phyloP scores from a whole-genome alignment of 345 rosid species.

The Carallia pectinifolia region DNA sequence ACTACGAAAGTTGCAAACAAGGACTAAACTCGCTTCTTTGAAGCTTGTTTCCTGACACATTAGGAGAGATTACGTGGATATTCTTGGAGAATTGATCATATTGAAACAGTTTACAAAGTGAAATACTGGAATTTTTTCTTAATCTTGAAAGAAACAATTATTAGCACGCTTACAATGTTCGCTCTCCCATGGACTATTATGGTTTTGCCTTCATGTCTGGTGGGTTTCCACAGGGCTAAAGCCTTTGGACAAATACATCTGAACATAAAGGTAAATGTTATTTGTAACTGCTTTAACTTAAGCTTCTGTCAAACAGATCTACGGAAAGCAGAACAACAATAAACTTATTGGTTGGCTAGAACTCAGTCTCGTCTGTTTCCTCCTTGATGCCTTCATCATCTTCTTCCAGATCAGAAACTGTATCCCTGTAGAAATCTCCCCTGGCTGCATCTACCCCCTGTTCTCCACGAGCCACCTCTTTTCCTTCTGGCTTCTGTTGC shows the following conservation, averaged over 20 bases:
- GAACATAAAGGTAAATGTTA: neutral
- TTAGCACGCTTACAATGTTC: no score
- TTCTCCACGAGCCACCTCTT: constrained; percentile 16
- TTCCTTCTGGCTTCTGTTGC: constrained; percentile 6
- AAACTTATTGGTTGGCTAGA: constrained; percentile 20
- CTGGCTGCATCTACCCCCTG: constrained; percentile 8
- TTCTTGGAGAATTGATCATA: no score
- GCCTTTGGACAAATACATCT: neutral
- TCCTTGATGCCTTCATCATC: constrained; percentile 27
- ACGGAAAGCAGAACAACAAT: neutral
- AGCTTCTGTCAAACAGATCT: neutral
- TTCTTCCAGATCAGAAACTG: constrained; percentile 24
- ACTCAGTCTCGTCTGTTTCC: constrained; percentile 34
- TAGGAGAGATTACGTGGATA: no score
- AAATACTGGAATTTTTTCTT: no score
- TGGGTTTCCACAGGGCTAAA: neutral
- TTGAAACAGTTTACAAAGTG: no score
- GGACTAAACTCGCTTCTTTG: no score
- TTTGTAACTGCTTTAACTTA: neutral
- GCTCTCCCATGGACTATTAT: neutral
- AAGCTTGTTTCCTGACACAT: no score
- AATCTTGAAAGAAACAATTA: no score
- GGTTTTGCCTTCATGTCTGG: neutral
- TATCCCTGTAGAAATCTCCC: constrained; percentile 16
- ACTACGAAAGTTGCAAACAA: no score